phyloP scores from a whole-genome alignment of 345 rosid genomes.

The Salix dunnii region DNA sequence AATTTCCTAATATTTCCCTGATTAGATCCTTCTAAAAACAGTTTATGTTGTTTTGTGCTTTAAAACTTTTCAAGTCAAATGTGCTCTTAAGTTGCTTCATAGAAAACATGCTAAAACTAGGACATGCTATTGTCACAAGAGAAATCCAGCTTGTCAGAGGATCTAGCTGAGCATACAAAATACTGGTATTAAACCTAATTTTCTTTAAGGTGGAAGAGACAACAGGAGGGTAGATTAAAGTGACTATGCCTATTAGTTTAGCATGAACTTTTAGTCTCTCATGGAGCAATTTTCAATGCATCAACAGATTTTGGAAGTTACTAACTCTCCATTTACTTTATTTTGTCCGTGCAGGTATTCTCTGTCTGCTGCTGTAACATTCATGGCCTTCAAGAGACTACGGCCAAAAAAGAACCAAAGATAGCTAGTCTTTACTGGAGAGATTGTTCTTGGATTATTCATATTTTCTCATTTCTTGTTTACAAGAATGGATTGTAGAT shows the following conservation, averaged over 20 bases:
- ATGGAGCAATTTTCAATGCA: not conserved
- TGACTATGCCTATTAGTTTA: not conserved
- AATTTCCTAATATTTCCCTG: no score
- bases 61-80: not conserved
- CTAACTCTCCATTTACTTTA: not conserved
- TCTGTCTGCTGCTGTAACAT: constrained; percentile 85
- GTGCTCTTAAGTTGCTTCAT: not conserved
- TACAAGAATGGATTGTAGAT: not conserved
- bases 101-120: not conserved
- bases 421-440: constrained; percentile 22
- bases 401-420: constrained; percentile 46
- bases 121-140: not conserved
- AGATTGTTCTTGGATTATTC: not conserved
- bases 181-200: not conserved
- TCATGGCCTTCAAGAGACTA: constrained; percentile 83
- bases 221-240: not conserved
- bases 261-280: not conserved
- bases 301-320: not conserved
- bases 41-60: not conserved
- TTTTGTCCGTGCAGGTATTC: constrained; percentile 60
- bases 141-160: no score
- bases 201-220: not conserved
- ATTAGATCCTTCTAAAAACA: no score
- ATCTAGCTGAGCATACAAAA: not conserved
- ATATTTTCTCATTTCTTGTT: not conserved